Evolutionary conservation across 139 green algal species (phyloP), one percentile per base, ranked within the genome.

Genomic region (Ettlia oleoabundans): DNA sequence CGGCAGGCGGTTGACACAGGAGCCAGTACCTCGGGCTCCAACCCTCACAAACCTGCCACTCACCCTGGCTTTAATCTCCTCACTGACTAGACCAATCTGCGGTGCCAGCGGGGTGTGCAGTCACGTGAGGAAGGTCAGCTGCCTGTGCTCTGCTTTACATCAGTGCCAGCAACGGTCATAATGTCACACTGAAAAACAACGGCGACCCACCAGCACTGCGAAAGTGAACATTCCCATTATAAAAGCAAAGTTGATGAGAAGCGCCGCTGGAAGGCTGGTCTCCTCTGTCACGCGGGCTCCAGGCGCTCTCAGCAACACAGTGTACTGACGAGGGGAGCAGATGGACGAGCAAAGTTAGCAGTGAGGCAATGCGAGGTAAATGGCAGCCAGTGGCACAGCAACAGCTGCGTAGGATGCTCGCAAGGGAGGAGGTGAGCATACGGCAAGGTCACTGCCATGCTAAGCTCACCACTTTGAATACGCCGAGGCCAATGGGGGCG

Each of bases 51-150:
- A n/a, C 41, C 2, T 6, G 8, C n/a, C 28, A 8, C 71, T 40
- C 58, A 67, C 73, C 80, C 73, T 68, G 35, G 37, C 55, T 55
- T 88, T 85, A 61, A 85, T 85, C 35, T 85, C 81, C 62, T 85
- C 81, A 9, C 42, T 70, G 5, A 81, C 53, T 5, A 85, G 64
- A 85, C 81, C 77, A 42, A 80, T 67, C n/a, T n/a, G n/a, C n/a
- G n/a, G n/a, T n/a, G n/a, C n/a, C n/a, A n/a, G n/a, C n/a, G n/a
- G n/a, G n/a, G n/a, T n/a, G n/a, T n/a, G n/a, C n/a, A n/a, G n/a
- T n/a, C n/a, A n/a, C n/a, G n/a, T n/a, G n/a, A n/a, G n/a, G n/a
- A n/a, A n/a, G n/a, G n/a, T n/a, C n/a, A n/a, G n/a, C n/a, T n/a
- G n/a, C n/a, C n/a, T n/a, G n/a, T n/a, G n/a, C n/a, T n/a, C n/a